phyloP scores from a whole-genome alignment of 371 early-diverging fungal species.

The Circinella minor region DNA sequence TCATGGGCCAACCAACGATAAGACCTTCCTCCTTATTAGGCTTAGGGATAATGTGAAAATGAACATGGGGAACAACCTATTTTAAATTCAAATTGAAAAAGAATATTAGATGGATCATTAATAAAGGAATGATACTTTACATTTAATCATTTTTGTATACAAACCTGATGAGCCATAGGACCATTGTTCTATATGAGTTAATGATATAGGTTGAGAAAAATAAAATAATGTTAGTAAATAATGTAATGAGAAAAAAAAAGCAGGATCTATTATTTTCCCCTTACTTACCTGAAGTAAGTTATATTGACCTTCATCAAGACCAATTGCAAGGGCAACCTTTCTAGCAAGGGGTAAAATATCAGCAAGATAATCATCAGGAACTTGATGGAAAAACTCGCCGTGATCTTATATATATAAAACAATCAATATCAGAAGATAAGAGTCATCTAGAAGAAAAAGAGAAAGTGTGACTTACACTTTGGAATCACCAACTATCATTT shows the following conservation, averaged over 20 bases:
- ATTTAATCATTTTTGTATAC: neutral
- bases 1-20: conserved; percentile 65
- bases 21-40: conserved; percentile 72
- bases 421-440: neutral
- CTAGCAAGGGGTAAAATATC: conserved; percentile 92
- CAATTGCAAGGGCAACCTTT: conserved; percentile 78
- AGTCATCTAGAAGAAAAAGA: neutral
- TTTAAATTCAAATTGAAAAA: neutral
- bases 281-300: conserved; percentile 84
- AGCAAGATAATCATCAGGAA: conserved; percentile 84
- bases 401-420: conserved; percentile 65
- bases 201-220: too few species aligned
- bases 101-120: neutral
- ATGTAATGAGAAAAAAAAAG: too few species aligned
- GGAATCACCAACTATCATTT: conserved; percentile 77
- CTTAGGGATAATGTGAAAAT: conserved; percentile 92
- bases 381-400: conserved; percentile 85
- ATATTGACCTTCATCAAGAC: conserved; percentile 67
- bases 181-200: conserved; percentile 74
- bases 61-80: conserved; percentile 85
- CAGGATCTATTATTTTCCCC: too few species aligned
- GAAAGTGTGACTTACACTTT: conserved; percentile 61
- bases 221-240: too few species aligned
- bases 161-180: conserved; percentile 47
- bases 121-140: neutral